phyloP scores from a whole-genome alignment of 1,139 yeast genomes.

The Suhomyces bolitotheri region DNA sequence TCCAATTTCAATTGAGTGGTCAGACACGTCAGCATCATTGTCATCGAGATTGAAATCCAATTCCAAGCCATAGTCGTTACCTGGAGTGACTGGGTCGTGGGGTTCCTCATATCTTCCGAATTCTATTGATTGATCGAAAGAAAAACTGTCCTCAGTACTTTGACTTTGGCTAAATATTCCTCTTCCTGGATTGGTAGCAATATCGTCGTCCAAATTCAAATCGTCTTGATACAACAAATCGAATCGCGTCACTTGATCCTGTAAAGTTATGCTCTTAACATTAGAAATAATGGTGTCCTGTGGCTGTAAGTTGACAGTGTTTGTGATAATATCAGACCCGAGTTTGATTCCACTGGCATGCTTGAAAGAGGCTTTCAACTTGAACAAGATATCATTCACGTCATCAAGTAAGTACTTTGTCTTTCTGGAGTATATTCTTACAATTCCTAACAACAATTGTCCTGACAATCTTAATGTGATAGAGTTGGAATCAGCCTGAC shows the following conservation, averaged over 20 bases:
- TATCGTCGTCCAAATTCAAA: slow-evolving; percentile 53
- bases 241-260: slow-evolving; percentile 76
- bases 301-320: slow-evolving; percentile 46
- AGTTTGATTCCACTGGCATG: slow-evolving; percentile 38
- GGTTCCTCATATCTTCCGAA: slow-evolving; percentile 46
- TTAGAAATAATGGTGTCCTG: slow-evolving; percentile 53
- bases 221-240: slow-evolving; percentile 71
- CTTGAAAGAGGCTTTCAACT: slow-evolving; percentile 71
- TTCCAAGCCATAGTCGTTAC: slow-evolving; percentile 53
- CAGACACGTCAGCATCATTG: slow-evolving; percentile 18
- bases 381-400: slow-evolving; percentile 73
- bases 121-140: slow-evolving; percentile 57
- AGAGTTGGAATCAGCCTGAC: slow-evolving; percentile 23
- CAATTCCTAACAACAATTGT: slow-evolving; percentile 84
- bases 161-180: slow-evolving; percentile 17
- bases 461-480: slow-evolving; percentile 85
- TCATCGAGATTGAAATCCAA: slow-evolving; percentile 46
- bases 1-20: slow-evolving; percentile 44
- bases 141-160: slow-evolving; percentile 20
- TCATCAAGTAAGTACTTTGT: slow-evolving; percentile 85
- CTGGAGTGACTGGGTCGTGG: slow-evolving; percentile 21
- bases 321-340: slow-evolving; percentile 29
- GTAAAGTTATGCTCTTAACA: slow-evolving; percentile 59
- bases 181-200: slow-evolving; percentile 10
- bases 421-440: slow-evolving; percentile 82